These are phyloP conservation scores for Hyaloperonospora arabidopsidis DNA, from an alignment of 352 stramenopile genomes.

Conservation along the genomic window DNA sequence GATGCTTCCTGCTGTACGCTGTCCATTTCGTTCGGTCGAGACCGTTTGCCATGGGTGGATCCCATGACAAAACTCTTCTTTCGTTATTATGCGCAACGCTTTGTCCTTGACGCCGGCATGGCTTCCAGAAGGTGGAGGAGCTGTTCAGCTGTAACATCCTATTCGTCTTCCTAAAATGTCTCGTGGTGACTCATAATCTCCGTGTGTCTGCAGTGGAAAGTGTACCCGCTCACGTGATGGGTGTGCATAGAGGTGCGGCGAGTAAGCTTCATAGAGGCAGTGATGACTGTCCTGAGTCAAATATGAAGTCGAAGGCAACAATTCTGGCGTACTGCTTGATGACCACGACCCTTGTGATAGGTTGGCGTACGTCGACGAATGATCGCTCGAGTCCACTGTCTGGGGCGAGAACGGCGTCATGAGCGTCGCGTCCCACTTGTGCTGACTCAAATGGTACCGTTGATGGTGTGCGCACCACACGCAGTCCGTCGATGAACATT, in stretches of 20 bases:
- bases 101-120: constrained; percentile 7
- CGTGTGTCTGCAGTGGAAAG: constrained; percentile 17
- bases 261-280: constrained; percentile 17
- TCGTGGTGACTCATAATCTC: constrained; percentile 20
- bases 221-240: constrained; percentile 9
- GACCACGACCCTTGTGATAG: constrained; percentile 35
- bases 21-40: too few species aligned
- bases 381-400: constrained; percentile 52
- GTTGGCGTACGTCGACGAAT: constrained; percentile 39
- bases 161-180: constrained; percentile 16
- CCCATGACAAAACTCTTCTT: too few species aligned
- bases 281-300: constrained; percentile 25
- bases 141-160: constrained; percentile 22
- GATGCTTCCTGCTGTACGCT: too few species aligned
- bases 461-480: constrained; percentile 70
- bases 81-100: neutral
- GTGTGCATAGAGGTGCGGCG: constrained; percentile 9
- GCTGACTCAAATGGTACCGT: constrained; percentile 47
- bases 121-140: neutral
- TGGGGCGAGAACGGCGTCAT: constrained; percentile 46
- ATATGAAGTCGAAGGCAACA: constrained; percentile 10
- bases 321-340: constrained; percentile 23
- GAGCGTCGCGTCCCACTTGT: constrained; percentile 56
- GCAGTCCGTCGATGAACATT: constrained; percentile 55
- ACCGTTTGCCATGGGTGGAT: too few species aligned